Percentiles rank a stretch among this genome's conserved stretches.
These are phyloP conservation scores for Lichenothelia convexa DNA, from an alignment of 495 filamentous ascomycete genomes.

Conservation along the genomic window DNA sequence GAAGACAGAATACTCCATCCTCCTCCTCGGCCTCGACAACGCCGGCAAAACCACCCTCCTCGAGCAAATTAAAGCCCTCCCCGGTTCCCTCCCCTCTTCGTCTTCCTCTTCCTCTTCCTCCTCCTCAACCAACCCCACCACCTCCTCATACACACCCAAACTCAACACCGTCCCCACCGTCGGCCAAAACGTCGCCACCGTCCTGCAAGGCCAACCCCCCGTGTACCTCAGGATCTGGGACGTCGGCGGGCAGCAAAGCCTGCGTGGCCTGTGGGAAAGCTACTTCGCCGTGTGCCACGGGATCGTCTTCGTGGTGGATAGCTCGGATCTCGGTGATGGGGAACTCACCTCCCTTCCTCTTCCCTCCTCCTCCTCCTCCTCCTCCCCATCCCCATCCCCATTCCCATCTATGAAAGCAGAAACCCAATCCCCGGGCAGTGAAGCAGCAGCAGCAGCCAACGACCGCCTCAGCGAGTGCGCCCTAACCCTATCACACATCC, in stretches of 20 bases:
- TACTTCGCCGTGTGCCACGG: conserved; percentile 90
- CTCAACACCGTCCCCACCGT: conserved; percentile 82
- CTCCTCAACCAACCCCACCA: conserved; percentile 33
- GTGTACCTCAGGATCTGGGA: conserved; percentile 99
- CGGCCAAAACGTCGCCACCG: conserved; percentile 87
- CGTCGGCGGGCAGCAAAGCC: conserved; percentile 75
- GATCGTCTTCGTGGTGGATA: conserved; percentile 94
- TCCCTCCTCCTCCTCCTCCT: not conserved
- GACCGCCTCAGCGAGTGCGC: conserved; percentile 72
- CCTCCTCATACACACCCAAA: conserved; percentile 24
- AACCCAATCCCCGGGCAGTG: conserved; percentile 12
- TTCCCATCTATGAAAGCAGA: no score
- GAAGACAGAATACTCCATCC: conserved; percentile 74
- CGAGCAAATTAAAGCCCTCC: conserved; percentile 78
- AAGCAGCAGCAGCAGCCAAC: conserved; percentile 32
- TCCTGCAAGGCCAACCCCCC: conserved; percentile 65
- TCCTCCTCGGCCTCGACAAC: conserved; percentile 93
- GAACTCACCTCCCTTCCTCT: conserved; percentile 30
- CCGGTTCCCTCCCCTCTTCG: conserved; percentile 51
- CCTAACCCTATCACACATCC: conserved; percentile 72
- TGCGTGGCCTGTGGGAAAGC: conserved; percentile 85
- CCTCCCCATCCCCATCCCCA: conserved; percentile 1
- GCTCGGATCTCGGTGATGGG: conserved; percentile 71
- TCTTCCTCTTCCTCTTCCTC: conserved; percentile 34
- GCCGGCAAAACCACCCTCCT: conserved; percentile 97